Evolutionary conservation across 2,329 filamentous ascomycete genomes (phyloP).

Genomic region (Didymella exigua): DNA sequence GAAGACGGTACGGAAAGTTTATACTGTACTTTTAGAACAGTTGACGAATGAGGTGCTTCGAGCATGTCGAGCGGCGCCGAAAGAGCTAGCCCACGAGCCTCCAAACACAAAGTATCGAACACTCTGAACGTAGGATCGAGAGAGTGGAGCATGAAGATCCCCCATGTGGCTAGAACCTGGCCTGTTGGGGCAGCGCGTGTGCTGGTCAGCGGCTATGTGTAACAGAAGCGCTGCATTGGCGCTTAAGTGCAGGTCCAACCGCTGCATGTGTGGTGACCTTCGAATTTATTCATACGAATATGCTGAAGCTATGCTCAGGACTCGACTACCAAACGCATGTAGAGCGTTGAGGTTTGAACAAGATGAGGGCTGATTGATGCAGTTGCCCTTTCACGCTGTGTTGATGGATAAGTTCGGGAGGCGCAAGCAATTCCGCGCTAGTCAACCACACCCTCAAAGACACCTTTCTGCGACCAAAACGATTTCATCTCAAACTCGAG

Average conservation of each 20-base stretch:
- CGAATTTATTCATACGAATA: no score
- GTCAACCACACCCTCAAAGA: background rate
- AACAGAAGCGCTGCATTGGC: slow-evolving; percentile 3
- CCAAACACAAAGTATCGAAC: background rate
- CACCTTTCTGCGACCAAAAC: background rate
- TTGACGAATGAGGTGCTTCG: background rate
- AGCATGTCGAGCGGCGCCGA: background rate
- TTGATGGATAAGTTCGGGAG: background rate
- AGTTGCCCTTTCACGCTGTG: background rate
- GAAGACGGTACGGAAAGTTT: background rate
- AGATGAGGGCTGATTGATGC: background rate
- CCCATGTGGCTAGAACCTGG: background rate
- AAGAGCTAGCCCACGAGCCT: background rate
- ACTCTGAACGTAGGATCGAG: background rate
- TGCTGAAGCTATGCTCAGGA: background rate
- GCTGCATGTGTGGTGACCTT: background rate
- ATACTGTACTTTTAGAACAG: background rate
- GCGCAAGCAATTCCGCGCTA: background rate
- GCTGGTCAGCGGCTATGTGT: slow-evolving; percentile 4
- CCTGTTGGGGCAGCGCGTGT: background rate
- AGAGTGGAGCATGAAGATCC: background rate
- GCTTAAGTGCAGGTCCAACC: slow-evolving; percentile 8
- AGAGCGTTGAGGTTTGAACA: background rate
- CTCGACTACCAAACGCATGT: background rate
- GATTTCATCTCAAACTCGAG: background rate